A percentile compares a stretch with the other conserved stretches of the same genome.
These are phyloP conservation scores for Porodaedalea pini DNA, from an alignment of 1,284 basidiomycete genomes.

Conservation along the genomic window DNA sequence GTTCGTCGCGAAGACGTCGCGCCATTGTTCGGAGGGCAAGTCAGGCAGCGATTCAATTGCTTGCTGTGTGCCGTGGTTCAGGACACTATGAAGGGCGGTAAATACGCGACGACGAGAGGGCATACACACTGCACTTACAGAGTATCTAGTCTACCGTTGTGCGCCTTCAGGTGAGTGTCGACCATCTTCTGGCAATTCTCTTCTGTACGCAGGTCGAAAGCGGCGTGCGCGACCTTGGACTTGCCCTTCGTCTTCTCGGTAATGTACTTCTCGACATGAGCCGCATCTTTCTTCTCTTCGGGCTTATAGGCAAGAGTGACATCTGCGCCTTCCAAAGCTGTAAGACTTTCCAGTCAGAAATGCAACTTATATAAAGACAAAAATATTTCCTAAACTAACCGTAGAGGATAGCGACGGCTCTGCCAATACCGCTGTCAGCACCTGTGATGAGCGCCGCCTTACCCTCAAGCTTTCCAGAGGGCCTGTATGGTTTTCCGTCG, in stretches of 20 bases:
- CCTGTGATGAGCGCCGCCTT: slow-evolving; percentile 48
- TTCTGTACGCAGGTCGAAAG: slow-evolving; percentile 43
- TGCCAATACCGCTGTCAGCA: slow-evolving; percentile 49
- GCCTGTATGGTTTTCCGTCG: slow-evolving; percentile 43
- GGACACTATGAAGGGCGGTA: slow-evolving; percentile 37
- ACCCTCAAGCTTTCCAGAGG: slow-evolving; percentile 42
- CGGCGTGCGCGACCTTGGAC: slow-evolving; percentile 39
- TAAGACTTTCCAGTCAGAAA: too few relatives aligned
- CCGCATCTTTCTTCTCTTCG: slow-evolving; percentile 45
- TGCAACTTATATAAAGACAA: slow-evolving; percentile 2
- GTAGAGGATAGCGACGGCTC: slow-evolving; percentile 36
- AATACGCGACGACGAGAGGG: background rate
- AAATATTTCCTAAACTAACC: slow-evolving; percentile 32
- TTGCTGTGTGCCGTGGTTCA: slow-evolving; percentile 53
- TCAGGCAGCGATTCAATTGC: slow-evolving; percentile 43
- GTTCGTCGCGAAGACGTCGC: slow-evolving; percentile 47
- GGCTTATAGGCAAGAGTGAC: slow-evolving; percentile 50
- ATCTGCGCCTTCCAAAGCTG: slow-evolving; percentile 57
- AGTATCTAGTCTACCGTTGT: slow-evolving; percentile 39
- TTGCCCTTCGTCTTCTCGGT: slow-evolving; percentile 38
- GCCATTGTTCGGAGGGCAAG: slow-evolving; percentile 47
- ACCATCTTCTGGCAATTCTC: slow-evolving; percentile 41
- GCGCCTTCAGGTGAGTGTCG: slow-evolving; percentile 40
- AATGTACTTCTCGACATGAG: slow-evolving; percentile 37
- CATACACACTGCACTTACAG: slow-evolving; percentile 31